Evolutionary conservation across 306 rosid genomes (phyloP).

Genomic region (Cyamopsis tetragonoloba): DNA sequence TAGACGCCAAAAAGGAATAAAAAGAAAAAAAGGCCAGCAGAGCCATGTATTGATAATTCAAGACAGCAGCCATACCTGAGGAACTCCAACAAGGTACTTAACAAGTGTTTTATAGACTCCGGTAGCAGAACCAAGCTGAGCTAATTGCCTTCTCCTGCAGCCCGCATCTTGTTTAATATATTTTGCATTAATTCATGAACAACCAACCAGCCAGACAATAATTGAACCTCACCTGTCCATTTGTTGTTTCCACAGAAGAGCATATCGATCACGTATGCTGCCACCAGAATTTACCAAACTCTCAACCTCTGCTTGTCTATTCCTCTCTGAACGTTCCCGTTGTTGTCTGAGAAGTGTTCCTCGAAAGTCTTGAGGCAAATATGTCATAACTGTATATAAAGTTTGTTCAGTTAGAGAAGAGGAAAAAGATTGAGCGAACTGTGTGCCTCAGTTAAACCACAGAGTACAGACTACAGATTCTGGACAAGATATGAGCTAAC

Average conservation of each 20-base stretch:
- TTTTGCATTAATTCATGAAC: conserved; percentile 20
- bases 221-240: conserved; percentile 74
- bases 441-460: neutral
- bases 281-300: conserved; percentile 80
- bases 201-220: conserved; percentile 12
- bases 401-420: conserved; percentile 14
- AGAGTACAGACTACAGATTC: neutral
- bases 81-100: conserved; percentile 96
- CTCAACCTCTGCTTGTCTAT: conserved; percentile 86
- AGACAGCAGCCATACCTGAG: conserved; percentile 53
- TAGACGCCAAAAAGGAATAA: neutral
- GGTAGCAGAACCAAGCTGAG: conserved; percentile 95
- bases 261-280: conserved; percentile 71
- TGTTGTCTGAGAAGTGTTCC: conserved; percentile 87
- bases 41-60: neutral
- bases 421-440: neutral
- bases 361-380: conserved; percentile 98
- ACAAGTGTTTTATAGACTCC: conserved; percentile 98
- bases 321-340: conserved; percentile 95
- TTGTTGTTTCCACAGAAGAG: conserved; percentile 87
- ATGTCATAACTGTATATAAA: conserved; percentile 76
- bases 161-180: conserved; percentile 17
- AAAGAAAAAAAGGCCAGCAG: neutral
- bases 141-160: conserved; percentile 82
- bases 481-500: neutral